Percentiles rank a stretch among this genome's conserved stretches.
Evolutionary conservation across 1,284 basidiomycete genomes (phyloP).

Genomic region (Heliocybe sulcata): DNA sequence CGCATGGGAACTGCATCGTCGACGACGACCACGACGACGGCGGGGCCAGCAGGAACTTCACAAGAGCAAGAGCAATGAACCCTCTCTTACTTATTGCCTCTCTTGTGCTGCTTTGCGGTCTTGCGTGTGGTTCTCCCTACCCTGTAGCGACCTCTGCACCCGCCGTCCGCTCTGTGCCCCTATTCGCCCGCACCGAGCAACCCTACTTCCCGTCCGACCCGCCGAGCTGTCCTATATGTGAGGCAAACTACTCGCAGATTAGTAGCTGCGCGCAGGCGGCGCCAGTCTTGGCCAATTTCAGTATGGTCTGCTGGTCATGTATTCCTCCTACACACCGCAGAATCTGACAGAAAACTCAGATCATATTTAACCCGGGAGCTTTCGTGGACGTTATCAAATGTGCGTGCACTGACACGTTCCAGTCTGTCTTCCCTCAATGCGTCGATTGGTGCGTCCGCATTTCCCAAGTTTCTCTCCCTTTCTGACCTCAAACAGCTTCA

Average conservation of each 20-base stretch:
- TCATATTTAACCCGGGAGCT: conserved; percentile 55
- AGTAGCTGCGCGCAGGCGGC: conserved; percentile 49
- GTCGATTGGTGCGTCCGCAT: conserved; percentile 48
- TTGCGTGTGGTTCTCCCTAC: neutral
- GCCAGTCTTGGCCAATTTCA: conserved; percentile 51
- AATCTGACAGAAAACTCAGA: conserved; percentile 23
- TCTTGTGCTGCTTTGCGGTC: neutral
- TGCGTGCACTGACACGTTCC: conserved; percentile 62
- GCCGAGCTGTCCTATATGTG: conserved; percentile 48
- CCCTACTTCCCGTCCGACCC: conserved; percentile 44
- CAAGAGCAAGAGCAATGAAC: neutral
- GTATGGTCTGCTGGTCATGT: conserved; percentile 29
- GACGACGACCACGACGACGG: neutral
- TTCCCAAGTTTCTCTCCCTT: conserved; percentile 1
- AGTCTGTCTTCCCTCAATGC: conserved; percentile 60
- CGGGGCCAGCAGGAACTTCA: neutral
- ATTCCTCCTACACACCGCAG: neutral
- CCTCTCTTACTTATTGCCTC: neutral
- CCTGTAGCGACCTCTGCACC: neutral
- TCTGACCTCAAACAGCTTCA: conserved; percentile 33
- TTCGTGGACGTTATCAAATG: conserved; percentile 62
- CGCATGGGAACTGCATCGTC: neutral
- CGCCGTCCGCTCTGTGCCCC: neutral
- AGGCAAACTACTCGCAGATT: conserved; percentile 41
- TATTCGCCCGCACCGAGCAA: conserved; percentile 11